These are phyloP conservation scores for Macadamia integrifolia DNA, from an alignment of 164 flowering plant genomes.

Conservation along the genomic window DNA sequence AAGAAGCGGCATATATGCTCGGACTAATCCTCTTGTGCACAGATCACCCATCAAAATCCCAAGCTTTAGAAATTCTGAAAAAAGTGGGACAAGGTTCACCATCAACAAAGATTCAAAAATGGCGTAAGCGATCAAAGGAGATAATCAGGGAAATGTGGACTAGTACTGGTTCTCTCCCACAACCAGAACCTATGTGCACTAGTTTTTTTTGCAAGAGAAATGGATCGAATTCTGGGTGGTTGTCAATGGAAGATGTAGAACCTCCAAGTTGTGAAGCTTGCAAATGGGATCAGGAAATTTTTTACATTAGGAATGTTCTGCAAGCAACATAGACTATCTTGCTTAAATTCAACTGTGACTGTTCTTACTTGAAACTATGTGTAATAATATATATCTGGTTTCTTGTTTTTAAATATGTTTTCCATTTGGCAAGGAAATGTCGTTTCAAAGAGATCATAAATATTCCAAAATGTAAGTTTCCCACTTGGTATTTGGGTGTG, in stretches of 20 bases:
- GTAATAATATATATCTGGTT: too few relatives aligned
- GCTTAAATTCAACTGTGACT: too few relatives aligned
- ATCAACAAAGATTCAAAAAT: background rate
- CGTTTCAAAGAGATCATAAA: too few relatives aligned
- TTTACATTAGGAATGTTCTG: background rate
- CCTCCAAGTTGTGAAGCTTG: constrained; percentile 1
- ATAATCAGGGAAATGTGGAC: constrained; percentile 3
- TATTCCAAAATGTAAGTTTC: too few relatives aligned
- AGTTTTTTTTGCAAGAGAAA: background rate
- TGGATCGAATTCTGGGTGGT: background rate
- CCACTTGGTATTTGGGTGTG: too few relatives aligned
- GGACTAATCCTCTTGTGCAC: constrained; percentile 8
- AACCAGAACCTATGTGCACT: background rate
- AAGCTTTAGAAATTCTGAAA: background rate
- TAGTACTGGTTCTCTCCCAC: background rate
- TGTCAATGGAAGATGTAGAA: background rate
- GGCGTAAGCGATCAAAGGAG: background rate
- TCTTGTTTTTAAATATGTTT: too few relatives aligned
- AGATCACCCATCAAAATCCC: background rate
- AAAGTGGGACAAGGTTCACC: background rate
- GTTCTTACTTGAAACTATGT: too few relatives aligned
- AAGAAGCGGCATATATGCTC: constrained; percentile 13
- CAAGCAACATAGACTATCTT: background rate
- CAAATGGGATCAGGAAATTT: background rate
- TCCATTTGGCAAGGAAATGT: too few relatives aligned